Base-by-base conservation (phyloP, 345 rosid species). In the Odontarrhena argentea region DNA sequence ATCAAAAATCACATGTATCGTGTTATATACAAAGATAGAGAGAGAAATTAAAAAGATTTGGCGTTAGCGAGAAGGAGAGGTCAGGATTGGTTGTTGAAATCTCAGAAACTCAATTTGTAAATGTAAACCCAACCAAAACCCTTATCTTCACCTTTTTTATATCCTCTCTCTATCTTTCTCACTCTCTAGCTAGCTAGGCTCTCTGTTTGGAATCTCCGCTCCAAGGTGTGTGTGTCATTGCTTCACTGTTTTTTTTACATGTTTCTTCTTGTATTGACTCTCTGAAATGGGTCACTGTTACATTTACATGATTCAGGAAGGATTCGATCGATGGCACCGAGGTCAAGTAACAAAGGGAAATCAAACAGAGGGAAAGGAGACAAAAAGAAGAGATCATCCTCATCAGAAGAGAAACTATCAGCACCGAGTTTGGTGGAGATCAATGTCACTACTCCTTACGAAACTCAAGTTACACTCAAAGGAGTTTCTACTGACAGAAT, bases 401-500 rank as follows among this genome's bases (percentile, higher is more conserved):
- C 35, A 32, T 4, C 36, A 4, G 91, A 86, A 76, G 97, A 86
- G 60, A 87, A 86, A 69, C 67, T 85, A 83, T 85, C 84, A 57
- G 70, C 78, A 44, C 98, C 96, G 1, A 85, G 80, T 22, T 81
- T 85, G 25, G 71, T 83, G 3, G 98, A 90, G 26, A 76, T 90
- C 50, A 78, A 79, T 8, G 79, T 93, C 28, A 77, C 78, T 44
- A 85, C 86, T 9, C 92, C 94, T 0, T 82, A 90, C 18, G 97
- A 87, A 12, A 77, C 87, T 2, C 90, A 83, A 71, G 85, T 86
- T 56, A 81, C 81, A 0, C 93, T 90, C 67, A 93, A 84, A 80
- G 90, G 94, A 9, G 89, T 93, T 12, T 90, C 98, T 51, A 90
- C 97, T 43, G 98, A 93, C 80, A 86, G 69, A 79, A 90, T 93